Evolutionary conservation across 176 grass and related monocot species (phyloP).

Genomic region (Zoysia pacifica): DNA sequence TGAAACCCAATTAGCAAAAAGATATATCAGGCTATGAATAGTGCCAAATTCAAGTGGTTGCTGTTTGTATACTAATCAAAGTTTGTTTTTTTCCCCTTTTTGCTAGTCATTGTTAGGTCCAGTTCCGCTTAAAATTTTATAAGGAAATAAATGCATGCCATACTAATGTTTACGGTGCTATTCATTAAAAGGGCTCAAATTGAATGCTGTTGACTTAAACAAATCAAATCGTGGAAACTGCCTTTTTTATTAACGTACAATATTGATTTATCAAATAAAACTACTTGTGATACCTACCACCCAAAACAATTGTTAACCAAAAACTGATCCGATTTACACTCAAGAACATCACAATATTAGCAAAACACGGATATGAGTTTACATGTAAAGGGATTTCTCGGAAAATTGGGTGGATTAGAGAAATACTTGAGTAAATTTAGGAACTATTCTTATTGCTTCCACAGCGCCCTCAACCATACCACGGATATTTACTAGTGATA

Average conservation of each 20-base stretch:
- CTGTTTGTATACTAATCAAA: background rate
- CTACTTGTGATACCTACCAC: background rate
- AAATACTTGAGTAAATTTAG: constrained; percentile 63
- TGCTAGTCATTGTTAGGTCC: background rate
- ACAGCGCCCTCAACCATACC: constrained; percentile 64
- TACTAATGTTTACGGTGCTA: background rate
- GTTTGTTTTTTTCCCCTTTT: background rate
- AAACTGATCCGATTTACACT: background rate
- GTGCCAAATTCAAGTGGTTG: background rate
- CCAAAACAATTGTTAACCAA: background rate
- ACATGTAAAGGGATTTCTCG: constrained; percentile 40
- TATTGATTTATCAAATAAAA: background rate
- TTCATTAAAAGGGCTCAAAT: background rate
- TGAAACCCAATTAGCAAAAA: too few relatives aligned
- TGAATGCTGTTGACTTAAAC: background rate
- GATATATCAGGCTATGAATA: background rate
- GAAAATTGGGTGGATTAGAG: constrained; percentile 30
- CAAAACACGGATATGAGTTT: background rate
- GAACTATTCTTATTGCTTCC: constrained; percentile 62
- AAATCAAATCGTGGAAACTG: background rate
- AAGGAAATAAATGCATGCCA: background rate
- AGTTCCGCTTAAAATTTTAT: background rate
- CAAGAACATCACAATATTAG: background rate
- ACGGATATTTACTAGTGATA: constrained; percentile 48
- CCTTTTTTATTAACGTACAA: background rate